Conservation (phyloP, 371 early-diverging fungal genomes). For the Encephalitozoon intestinalis region DNA sequence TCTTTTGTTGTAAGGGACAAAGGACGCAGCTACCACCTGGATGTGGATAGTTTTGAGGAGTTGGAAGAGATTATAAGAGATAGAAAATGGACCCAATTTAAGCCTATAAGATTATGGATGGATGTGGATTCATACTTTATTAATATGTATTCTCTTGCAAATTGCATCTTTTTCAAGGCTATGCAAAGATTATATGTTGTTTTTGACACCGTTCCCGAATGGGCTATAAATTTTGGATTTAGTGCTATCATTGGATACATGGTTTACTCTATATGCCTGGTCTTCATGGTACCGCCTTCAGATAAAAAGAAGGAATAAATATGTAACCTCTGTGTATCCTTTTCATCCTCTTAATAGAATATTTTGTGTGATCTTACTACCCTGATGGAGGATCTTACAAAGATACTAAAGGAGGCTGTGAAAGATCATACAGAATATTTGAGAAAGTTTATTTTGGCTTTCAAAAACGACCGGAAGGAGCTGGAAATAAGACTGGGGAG, state of each 20-base stretch:
- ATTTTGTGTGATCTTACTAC: neutral
- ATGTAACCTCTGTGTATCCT: neutral
- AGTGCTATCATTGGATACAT: slow-evolving; percentile 36
- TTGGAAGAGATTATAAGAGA: slow-evolving; percentile 33
- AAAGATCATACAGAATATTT: neutral
- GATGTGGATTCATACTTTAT: slow-evolving; percentile 19
- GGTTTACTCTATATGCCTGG: slow-evolving; percentile 37
- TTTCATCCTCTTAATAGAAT: neutral
- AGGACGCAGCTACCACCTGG: slow-evolving; percentile 20
- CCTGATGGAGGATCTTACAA: neutral
- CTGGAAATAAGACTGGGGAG: slow-evolving; percentile 42
- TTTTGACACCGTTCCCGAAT: slow-evolving; percentile 26
- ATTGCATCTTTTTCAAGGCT: slow-evolving; percentile 20
- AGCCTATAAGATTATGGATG: neutral
- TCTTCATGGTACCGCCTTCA: slow-evolving; percentile 4
- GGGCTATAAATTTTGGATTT: slow-evolving; percentile 10
- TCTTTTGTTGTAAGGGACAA: slow-evolving; percentile 39
- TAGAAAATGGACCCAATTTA: slow-evolving; percentile 6
- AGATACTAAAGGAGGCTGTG: neutral
- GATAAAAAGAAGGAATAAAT: slow-evolving; percentile 27
- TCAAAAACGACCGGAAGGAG: slow-evolving; percentile 25
- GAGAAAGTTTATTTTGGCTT: neutral
- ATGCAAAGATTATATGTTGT: slow-evolving; percentile 4
- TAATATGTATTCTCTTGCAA: neutral
- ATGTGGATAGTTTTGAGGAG: slow-evolving; percentile 14